Conservation (phyloP, 148 eudicot genomes). For the Arctostaphylos glauca region DNA sequence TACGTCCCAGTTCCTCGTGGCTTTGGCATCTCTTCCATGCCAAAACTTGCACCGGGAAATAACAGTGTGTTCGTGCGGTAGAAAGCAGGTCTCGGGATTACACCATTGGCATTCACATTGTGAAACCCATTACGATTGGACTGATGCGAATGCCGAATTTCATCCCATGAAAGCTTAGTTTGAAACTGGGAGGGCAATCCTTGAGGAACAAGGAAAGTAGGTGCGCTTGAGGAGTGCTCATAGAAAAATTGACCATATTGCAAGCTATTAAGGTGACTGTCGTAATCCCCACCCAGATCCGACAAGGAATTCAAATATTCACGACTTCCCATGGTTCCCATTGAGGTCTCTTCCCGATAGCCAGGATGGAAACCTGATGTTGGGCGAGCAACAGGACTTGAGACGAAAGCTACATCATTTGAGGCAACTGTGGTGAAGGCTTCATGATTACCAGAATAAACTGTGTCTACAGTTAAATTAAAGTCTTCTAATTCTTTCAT, state of each 20-base stretch:
- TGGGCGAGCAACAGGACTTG: conserved; percentile 3
- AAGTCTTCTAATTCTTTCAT: conserved; percentile 16
- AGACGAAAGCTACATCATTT: conserved; percentile 6
- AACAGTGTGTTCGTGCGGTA: conserved; percentile 34
- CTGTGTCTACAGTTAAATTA: conserved; percentile 8
- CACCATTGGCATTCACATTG: conserved; percentile 48
- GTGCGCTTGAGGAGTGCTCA: conserved; percentile 34
- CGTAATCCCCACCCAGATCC: conserved; percentile 73
- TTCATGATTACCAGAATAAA: conserved; percentile 9
- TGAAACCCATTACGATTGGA: conserved; percentile 47
- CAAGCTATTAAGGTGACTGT: conserved; percentile 44
- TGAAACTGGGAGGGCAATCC: conserved; percentile 32
- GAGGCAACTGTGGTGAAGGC: background rate
- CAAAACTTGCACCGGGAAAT: conserved; percentile 38
- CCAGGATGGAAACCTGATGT: background rate
- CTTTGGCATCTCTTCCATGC: conserved; percentile 57
- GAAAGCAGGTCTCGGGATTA: conserved; percentile 43
- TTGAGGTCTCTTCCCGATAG: background rate
- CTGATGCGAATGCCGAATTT: conserved; percentile 30
- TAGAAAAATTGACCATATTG: conserved; percentile 52
- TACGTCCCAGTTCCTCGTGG: conserved; percentile 78
- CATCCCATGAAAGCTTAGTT: conserved; percentile 49
- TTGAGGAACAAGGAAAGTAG: conserved; percentile 36
- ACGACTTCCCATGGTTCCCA: background rate
- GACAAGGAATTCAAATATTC: conserved; percentile 29